A percentile compares a stretch with the other conserved stretches of the same genome.
Conservation (phyloP, 169 alveolate genomes). For the Cytauxzoon felis region DNA sequence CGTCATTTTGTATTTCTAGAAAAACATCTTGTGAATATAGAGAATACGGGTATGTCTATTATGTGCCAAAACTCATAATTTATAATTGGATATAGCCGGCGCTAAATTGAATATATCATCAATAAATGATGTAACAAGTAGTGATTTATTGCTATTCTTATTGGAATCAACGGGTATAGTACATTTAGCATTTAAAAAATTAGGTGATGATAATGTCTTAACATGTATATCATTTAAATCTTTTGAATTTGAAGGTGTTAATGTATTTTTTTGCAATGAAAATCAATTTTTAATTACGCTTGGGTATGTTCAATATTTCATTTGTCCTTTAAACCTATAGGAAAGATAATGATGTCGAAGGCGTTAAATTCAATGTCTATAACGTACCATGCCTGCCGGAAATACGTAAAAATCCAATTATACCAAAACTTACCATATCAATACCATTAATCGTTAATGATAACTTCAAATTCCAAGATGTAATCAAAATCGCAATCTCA, state of each 20-base stretch:
- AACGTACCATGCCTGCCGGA: too few relatives aligned
- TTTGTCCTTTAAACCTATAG: neutral
- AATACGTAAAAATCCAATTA: too few relatives aligned
- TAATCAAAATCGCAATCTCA: too few relatives aligned
- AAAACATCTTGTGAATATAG: slow-evolving; percentile 21
- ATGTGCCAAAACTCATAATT: neutral
- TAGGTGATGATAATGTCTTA: slow-evolving; percentile 6
- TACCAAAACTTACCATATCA: too few relatives aligned
- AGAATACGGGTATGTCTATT: slow-evolving; percentile 13
- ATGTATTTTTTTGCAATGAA: slow-evolving; percentile 38
- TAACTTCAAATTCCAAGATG: too few relatives aligned
- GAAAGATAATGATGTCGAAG: slow-evolving; percentile 54
- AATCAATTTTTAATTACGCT: slow-evolving; percentile 25
- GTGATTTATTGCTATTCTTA: slow-evolving; percentile 37
- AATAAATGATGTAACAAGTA: slow-evolving; percentile 50
- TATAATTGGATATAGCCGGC: slow-evolving; percentile 6
- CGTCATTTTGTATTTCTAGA: slow-evolving; percentile 56
- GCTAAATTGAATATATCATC: slow-evolving; percentile 8
- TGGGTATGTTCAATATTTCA: slow-evolving; percentile 18
- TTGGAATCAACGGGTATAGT: slow-evolving; percentile 56
- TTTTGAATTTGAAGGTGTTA: slow-evolving; percentile 49
- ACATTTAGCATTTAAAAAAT: slow-evolving; percentile 12
- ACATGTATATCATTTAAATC: slow-evolving; percentile 15
- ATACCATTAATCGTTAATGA: too few relatives aligned
- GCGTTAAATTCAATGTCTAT: too few relatives aligned